Evolutionary conservation across 139 green algal species (phyloP).

Genomic region (Chlamydomonas sp.): DNA sequence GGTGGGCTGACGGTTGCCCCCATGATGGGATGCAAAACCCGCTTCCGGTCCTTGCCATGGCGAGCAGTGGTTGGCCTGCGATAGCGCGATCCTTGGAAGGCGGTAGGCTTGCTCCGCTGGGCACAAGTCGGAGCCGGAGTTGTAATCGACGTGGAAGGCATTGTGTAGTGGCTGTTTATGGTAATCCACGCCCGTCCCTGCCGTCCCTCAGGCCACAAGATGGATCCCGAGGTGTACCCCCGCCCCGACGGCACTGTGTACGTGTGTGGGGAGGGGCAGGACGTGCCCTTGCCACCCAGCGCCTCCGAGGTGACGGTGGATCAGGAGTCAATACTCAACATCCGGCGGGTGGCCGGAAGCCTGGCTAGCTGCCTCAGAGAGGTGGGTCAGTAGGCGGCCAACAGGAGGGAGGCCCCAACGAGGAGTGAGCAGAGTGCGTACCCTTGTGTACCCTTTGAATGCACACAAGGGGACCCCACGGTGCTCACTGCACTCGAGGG

Average conservation of each 20-base stretch:
- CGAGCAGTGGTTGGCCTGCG: no score
- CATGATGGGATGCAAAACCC: not conserved
- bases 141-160: no score
- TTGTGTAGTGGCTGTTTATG: no score
- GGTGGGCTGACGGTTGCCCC: not conserved
- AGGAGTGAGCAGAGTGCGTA: no score
- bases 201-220: slow-evolving; percentile 35
- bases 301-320: slow-evolving; percentile 62
- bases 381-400: not conserved
- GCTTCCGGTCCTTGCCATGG: no score
- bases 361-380: slow-evolving; percentile 28
- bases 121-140: no score
- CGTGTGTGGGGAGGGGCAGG: slow-evolving; percentile 74
- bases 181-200: not conserved
- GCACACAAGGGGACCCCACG: no score
- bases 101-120: no score
- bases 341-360: slow-evolving; percentile 9
- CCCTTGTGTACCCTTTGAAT: no score
- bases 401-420: not conserved
- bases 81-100: no score
- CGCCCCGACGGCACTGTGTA: slow-evolving; percentile 83
- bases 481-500: no score
- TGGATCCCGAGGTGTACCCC: slow-evolving; percentile 86
- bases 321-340: slow-evolving; percentile 22
- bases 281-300: not conserved